Percentiles rank a stretch among this genome's conserved stretches.
Conservation (phyloP, 176 grass and related monocot species). For the Hsuehochloa calcarea region DNA sequence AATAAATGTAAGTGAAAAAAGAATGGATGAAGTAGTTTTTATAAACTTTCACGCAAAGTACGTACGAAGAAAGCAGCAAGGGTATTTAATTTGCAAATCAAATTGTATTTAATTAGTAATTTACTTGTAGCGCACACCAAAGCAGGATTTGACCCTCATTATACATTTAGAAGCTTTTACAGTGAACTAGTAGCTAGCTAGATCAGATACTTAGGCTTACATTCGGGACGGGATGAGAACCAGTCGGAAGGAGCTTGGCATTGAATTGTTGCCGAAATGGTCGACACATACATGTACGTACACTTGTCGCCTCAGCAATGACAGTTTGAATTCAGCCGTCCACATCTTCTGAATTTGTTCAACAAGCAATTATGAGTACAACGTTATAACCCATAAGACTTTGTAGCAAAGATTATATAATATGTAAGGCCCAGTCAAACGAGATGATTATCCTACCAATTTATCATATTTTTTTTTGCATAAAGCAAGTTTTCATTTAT, state of each 20-base stretch:
- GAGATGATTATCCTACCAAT: too few species aligned
- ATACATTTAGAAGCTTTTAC: not conserved
- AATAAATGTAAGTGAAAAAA: too few species aligned
- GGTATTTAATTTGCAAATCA: not conserved
- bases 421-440: too few species aligned
- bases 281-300: slow-evolving; percentile 2
- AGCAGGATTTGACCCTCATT: not conserved
- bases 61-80: not conserved
- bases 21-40: not conserved
- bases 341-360: too few species aligned
- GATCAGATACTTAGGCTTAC: not conserved
- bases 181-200: not conserved
- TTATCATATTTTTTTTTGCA: too few species aligned
- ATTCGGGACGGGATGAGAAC: not conserved
- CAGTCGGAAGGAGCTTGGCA: not conserved
- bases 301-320: slow-evolving; percentile 27
- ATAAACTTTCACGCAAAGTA: not conserved
- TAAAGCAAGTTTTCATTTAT: too few species aligned
- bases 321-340: not conserved
- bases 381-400: too few species aligned
- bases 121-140: not conserved
- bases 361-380: too few species aligned
- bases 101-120: too few species aligned
- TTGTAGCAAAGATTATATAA: too few species aligned
- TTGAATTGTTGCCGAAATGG: slow-evolving; percentile 35